Conservation (phyloP, 257 asterid species). For the Solanum bulbocastanum region DNA sequence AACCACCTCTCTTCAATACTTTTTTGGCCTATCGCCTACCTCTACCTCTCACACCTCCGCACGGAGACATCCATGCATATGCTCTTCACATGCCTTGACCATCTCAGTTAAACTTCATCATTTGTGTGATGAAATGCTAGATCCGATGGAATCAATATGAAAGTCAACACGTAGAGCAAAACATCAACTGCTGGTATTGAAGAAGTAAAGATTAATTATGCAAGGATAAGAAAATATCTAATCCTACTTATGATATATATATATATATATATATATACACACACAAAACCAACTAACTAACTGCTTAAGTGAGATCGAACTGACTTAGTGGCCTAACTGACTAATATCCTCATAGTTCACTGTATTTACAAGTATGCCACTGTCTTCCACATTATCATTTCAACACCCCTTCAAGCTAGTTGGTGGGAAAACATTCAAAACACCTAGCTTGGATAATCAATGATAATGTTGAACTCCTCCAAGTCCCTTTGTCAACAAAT, state of each 20-base stretch:
- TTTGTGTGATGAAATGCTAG: not conserved
- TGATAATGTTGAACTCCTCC: not conserved
- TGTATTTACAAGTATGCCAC: not conserved
- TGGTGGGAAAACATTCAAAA: not conserved
- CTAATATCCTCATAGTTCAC: not conserved
- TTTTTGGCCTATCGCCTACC: not conserved
- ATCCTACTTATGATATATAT: not conserved
- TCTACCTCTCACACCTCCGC: not conserved
- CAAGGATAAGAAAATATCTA: not conserved
- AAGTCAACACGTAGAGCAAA: not conserved
- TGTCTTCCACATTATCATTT: not conserved
- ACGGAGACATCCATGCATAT: not conserved
- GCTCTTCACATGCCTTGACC: not conserved
- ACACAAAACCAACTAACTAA: not conserved
- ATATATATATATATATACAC: too few species aligned
- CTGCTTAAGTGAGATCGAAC: not conserved
- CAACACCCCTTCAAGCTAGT: not conserved
- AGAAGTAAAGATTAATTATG: not conserved
- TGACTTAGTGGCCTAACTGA: not conserved
- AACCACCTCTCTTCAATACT: not conserved
- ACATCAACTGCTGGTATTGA: not conserved
- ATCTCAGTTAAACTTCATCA: not conserved
- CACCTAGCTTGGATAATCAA: not conserved
- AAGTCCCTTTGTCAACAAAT: not conserved
- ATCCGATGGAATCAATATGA: not conserved